Evolutionary conservation across 441 rosid genomes (phyloP), one percentile per base, ranked within the genome.

Genomic region (Gossypium gossypioides): DNA sequence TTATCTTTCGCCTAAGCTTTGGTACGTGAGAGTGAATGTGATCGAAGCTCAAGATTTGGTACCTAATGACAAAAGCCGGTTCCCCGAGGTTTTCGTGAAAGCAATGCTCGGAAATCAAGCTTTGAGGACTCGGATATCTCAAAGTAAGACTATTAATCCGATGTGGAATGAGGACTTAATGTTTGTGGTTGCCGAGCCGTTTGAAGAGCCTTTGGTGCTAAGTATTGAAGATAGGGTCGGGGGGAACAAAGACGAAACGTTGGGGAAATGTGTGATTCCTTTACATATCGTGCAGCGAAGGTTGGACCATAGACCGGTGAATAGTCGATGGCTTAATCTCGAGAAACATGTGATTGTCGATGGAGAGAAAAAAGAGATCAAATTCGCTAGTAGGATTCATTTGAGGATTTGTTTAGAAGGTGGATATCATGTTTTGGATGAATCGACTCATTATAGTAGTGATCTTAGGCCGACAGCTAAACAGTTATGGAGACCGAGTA

Each of bases 351-450:
- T 84, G 2, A 25, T 77, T 27, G 84, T 80, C 1, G 91, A 86
- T 8, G 90, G 89, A 29, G 91, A 89, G 80, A 84, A 85, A 70
- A 87, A 86, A 55, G 88, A 86, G 69, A 69, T 76, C 0, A 93
- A 91, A 75, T 93, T 93, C 69, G 82, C 96, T 0, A 91, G 93
- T 78, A 83, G 93, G 85, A 89, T 93, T 79, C 98, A 93, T 79
- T 74, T 90, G 51, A 81, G 97, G 77, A 78, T 82, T 5, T 57
- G 34, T 57, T 57, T 57, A 24, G 61, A 57, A 10, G 61, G 61
- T 10, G 61, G 61, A 29, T 57, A 57, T 57, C 61, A 57, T 57
- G 61, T 57, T 57, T 57, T 57, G 61, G 61, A 57, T 57, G 61
- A 57, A 22, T 57, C 61, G 5, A 57, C 61, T 10, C 61, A 57